phyloP scores from a whole-genome alignment of 2,329 filamentous ascomycete genomes.

The Calonectria montana region DNA sequence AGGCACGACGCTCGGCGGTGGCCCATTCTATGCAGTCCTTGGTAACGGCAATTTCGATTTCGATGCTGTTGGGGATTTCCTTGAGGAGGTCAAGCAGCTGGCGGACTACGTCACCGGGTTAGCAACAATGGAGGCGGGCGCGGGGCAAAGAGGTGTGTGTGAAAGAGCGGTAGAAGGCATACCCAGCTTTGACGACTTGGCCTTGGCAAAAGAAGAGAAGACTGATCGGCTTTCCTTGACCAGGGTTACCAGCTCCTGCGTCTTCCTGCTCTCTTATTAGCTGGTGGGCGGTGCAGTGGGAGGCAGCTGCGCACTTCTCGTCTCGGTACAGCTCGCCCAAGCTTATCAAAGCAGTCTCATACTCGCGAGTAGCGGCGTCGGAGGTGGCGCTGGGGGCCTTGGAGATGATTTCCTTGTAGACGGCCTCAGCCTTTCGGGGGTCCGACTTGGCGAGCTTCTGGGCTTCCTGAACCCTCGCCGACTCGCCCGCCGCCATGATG shows the following conservation, averaged over 20 bases:
- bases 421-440: slow-evolving; percentile 83
- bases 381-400: slow-evolving; percentile 84
- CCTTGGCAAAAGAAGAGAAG: slow-evolving; percentile 96
- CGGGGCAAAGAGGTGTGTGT: slow-evolving; percentile 18
- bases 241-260: slow-evolving; percentile 87
- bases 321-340: slow-evolving; percentile 94
- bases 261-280: slow-evolving; percentile 66
- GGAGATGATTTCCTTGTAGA: slow-evolving; percentile 91
- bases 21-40: slow-evolving; percentile 99
- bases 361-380: slow-evolving; percentile 89
- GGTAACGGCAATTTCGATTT: slow-evolving; percentile 93
- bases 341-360: slow-evolving; percentile 88
- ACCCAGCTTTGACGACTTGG: slow-evolving; percentile 98
- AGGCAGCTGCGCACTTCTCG: slow-evolving; percentile 71
- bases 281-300: slow-evolving; percentile 11
- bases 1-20: slow-evolving; percentile 90
- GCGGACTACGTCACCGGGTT: slow-evolving; percentile 72
- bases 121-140: slow-evolving; percentile 16
- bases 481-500: slow-evolving; percentile 69
- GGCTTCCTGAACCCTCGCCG: slow-evolving; percentile 84
- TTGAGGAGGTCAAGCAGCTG: slow-evolving; percentile 96
- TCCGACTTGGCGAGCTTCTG: slow-evolving; percentile 85
- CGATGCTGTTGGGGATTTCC: slow-evolving; percentile 92
- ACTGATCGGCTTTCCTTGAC: slow-evolving; percentile 91
- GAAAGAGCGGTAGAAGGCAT: slow-evolving; percentile 52